phyloP scores from a whole-genome alignment of 805 yeast species.

The Blastobotrys attinorum region DNA sequence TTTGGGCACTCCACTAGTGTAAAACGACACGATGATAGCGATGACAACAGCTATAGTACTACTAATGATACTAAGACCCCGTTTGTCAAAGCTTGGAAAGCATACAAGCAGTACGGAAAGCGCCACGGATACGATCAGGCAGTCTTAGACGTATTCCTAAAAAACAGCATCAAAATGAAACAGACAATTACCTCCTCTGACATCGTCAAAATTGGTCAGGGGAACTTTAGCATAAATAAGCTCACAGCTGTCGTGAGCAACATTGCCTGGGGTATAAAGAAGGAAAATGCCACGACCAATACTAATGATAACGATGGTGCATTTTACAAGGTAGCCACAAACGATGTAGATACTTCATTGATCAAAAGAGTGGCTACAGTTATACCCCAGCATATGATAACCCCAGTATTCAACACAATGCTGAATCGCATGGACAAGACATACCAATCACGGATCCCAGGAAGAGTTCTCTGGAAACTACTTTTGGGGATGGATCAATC shows the following conservation, averaged over 20 bases:
- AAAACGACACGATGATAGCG: neutral
- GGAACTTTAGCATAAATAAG: slow-evolving; percentile 4
- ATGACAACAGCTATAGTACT: neutral
- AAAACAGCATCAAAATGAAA: neutral
- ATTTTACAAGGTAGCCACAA: slow-evolving; percentile 5
- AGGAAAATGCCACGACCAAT: too few species aligned
- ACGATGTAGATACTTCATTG: slow-evolving; percentile 11
- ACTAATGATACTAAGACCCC: neutral
- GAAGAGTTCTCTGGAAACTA: slow-evolving; percentile 23
- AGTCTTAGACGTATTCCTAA: neutral
- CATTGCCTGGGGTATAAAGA: slow-evolving; percentile 20
- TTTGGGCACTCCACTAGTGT: too few species aligned
- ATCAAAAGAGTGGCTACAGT: slow-evolving; percentile 7
- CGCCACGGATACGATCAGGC: too few species aligned
- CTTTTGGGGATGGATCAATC: slow-evolving; percentile 14
- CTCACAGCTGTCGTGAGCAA: slow-evolving; percentile 21
- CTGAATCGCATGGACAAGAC: too few species aligned
- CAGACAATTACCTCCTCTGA: slow-evolving; percentile 5
- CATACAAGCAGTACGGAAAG: too few species aligned
- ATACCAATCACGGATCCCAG: too few species aligned
- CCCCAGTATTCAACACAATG: slow-evolving; percentile 4
- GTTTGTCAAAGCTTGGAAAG: too few species aligned
- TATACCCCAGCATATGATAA: slow-evolving; percentile 4
- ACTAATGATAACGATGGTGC: slow-evolving; percentile 3
- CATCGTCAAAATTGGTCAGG: slow-evolving; percentile 13